phyloP scores from a whole-genome alignment of 176 grass and related monocot genomes.

The Oryza australiensis region DNA sequence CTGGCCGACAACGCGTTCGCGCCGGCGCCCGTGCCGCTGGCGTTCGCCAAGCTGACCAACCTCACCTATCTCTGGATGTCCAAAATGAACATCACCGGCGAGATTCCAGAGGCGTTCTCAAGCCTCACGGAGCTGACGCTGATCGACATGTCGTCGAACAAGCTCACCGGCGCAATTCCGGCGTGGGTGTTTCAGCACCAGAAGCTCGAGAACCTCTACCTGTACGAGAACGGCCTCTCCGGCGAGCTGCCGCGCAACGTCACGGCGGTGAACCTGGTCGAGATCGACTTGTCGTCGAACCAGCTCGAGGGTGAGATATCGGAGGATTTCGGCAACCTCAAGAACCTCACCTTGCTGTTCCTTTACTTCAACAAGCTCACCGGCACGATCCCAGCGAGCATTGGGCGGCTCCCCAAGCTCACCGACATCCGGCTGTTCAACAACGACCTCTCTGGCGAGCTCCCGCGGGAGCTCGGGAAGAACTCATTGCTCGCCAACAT shows the following conservation, averaged over 20 bases:
- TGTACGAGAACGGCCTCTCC: slow-evolving; percentile 41
- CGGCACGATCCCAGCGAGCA: slow-evolving; percentile 57
- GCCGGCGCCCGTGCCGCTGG: slow-evolving; percentile 27
- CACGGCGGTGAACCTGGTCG: slow-evolving; percentile 7
- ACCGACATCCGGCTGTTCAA: slow-evolving; percentile 40
- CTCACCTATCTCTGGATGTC: slow-evolving; percentile 52
- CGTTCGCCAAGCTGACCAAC: slow-evolving; percentile 42
- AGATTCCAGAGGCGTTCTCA: slow-evolving; percentile 45
- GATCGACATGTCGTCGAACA: slow-evolving; percentile 22
- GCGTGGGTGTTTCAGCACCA: slow-evolving; percentile 42
- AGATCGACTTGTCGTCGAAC: slow-evolving; percentile 60
- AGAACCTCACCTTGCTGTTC: slow-evolving; percentile 35
- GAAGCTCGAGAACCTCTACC: slow-evolving; percentile 29
- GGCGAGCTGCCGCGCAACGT: slow-evolving; percentile 38
- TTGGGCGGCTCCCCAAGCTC: slow-evolving; percentile 50
- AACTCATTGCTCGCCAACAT: slow-evolving; percentile 58
- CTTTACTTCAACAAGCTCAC: slow-evolving; percentile 56
- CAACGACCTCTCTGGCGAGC: slow-evolving; percentile 57
- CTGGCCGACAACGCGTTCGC: slow-evolving; percentile 50
- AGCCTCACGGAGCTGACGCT: slow-evolving; percentile 36
- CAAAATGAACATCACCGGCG: slow-evolving; percentile 36
- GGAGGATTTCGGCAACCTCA: slow-evolving; percentile 38
- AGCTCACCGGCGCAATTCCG: slow-evolving; percentile 51
- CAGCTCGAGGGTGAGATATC: slow-evolving; percentile 61
- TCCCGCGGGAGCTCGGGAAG: slow-evolving; percentile 63